Percentiles rank a stretch among this genome's conserved stretches.
Conservation (phyloP, 805 yeast genomes). For the Candida tibetensis region DNA sequence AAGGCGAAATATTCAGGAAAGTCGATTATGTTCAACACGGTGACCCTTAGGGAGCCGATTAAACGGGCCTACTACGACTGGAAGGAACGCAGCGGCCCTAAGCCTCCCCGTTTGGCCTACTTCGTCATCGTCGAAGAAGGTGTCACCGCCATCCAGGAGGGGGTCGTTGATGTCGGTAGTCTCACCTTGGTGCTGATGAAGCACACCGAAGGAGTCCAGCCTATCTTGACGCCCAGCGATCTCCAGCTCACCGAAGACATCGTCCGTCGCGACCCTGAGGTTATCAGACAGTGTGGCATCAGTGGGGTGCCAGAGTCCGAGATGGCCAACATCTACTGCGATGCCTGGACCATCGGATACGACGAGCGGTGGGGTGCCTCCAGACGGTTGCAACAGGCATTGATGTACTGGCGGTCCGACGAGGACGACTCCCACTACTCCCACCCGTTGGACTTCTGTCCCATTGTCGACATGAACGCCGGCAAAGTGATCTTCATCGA, state of each 20-base stretch:
- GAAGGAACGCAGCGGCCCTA: slow-evolving; percentile 59
- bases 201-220: slow-evolving; percentile 61
- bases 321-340: slow-evolving; percentile 61
- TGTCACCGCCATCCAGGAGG: slow-evolving; percentile 65
- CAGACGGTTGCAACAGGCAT: slow-evolving; percentile 74
- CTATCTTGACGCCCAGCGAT: slow-evolving; percentile 71
- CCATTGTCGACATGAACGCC: slow-evolving; percentile 73
- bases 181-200: slow-evolving; percentile 46
- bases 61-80: slow-evolving; percentile 61
- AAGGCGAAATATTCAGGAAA: slow-evolving; percentile 47
- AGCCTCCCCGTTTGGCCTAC: slow-evolving; percentile 68
- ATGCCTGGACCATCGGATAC: slow-evolving; percentile 69
- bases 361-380: slow-evolving; percentile 78
- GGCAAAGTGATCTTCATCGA: slow-evolving; percentile 70
- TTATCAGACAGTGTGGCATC: slow-evolving; percentile 67
- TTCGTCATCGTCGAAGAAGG: slow-evolving; percentile 60
- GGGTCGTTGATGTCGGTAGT: slow-evolving; percentile 58
- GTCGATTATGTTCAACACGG: slow-evolving; percentile 58
- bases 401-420: slow-evolving; percentile 70
- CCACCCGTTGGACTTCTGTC: slow-evolving; percentile 78
- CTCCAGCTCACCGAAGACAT: slow-evolving; percentile 59
- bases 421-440: slow-evolving; percentile 77
- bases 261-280: slow-evolving; percentile 67
- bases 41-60: slow-evolving; percentile 69
- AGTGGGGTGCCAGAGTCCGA: slow-evolving; percentile 65